Conservation (phyloP, 1,139 yeast genomes). For the Geotrichum citri-aurantii region DNA sequence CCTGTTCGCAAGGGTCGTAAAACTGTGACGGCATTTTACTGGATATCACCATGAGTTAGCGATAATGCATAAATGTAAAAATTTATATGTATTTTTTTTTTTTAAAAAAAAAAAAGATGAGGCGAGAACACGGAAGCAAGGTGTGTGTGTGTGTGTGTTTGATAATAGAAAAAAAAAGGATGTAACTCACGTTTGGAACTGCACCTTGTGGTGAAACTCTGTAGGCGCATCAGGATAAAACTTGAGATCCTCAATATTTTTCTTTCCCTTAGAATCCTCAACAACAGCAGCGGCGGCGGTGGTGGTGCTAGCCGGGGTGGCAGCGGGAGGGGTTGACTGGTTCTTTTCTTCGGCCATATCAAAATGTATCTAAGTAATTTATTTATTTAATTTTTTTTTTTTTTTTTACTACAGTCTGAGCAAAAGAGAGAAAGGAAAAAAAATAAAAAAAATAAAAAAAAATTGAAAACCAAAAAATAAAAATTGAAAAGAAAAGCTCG, state of each 20-base stretch:
- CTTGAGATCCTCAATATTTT: constrained; percentile 29
- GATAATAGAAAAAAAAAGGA: not conserved
- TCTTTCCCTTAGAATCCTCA: not conserved
- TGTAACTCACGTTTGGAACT: constrained; percentile 41
- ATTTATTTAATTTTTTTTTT: no score
- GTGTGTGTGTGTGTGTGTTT: no score
- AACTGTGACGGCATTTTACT: constrained; percentile 71
- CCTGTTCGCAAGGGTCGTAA: constrained; percentile 90
- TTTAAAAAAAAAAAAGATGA: no score
- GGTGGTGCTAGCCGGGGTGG: not conserved
- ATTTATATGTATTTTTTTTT: no score
- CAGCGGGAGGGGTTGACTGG: not conserved
- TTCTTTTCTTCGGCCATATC: not conserved
- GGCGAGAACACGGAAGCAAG: no score
- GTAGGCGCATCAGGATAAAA: constrained; percentile 83
- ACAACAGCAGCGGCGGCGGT: not conserved
- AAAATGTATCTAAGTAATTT: no score
- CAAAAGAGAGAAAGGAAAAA: not conserved
- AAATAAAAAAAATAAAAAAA: not conserved
- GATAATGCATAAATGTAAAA: not conserved
- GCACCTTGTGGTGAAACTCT: constrained; percentile 53
- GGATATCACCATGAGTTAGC: not conserved
- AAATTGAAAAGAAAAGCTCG: no score
- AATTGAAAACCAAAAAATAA: no score
- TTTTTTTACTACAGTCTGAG: no score